phyloP scores from a whole-genome alignment of 345 rosid genomes.

The Rhodamnia argentea region DNA sequence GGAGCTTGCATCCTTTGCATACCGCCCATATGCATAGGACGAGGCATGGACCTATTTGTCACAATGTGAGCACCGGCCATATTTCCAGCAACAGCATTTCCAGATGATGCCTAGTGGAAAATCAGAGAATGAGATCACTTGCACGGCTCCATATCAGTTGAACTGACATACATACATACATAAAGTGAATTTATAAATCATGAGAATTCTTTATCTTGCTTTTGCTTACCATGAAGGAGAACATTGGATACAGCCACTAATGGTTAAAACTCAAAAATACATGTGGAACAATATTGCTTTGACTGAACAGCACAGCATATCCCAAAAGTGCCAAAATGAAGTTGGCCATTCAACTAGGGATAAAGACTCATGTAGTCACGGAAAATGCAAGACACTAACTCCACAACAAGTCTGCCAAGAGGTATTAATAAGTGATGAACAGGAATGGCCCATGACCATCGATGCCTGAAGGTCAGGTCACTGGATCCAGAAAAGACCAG shows the following conservation, averaged over 20 bases:
- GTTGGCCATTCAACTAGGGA: neutral
- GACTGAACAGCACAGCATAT: neutral
- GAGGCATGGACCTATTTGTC: constrained; percentile 55
- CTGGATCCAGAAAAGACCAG: neutral
- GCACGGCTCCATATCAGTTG: neutral
- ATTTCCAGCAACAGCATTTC: constrained; percentile 44
- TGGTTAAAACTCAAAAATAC: neutral
- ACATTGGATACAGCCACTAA: neutral
- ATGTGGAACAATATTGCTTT: neutral
- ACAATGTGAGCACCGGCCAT: constrained; percentile 51
- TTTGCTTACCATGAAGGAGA: neutral
- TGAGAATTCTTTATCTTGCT: neutral
- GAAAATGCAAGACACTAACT: neutral
- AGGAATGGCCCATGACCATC: neutral
- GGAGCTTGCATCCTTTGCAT: constrained; percentile 83
- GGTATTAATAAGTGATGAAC: neutral
- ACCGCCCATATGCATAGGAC: constrained; percentile 45
- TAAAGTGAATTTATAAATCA: neutral
- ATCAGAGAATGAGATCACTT: neutral
- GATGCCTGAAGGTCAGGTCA: neutral
- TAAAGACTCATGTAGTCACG: neutral
- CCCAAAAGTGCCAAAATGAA: neutral
- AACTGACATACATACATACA: neutral
- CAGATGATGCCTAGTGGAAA: constrained; percentile 23
- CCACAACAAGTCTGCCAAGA: neutral